Evolutionary conservation across 208 protist genomes (phyloP).

Genomic region (Leishmania guyanensis): DNA sequence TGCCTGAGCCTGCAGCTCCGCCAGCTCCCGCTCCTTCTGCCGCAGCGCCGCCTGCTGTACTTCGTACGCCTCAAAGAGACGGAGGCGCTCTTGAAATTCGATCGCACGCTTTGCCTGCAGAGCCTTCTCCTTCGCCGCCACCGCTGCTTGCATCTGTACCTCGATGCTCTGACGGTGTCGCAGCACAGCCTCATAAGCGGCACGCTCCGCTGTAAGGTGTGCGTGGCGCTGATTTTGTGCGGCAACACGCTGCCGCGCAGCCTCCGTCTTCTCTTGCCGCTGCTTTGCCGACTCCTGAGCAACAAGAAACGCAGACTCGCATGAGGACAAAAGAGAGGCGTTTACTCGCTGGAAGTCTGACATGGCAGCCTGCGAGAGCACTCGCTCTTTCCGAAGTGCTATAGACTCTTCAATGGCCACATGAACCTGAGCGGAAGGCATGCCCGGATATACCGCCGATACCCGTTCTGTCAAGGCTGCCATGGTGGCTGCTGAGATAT

Average conservation of each 20-base stretch:
- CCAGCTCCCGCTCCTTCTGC: constrained; percentile 52
- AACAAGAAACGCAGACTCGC: constrained; percentile 42
- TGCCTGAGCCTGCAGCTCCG: constrained; percentile 35
- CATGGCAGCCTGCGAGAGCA: constrained; percentile 21
- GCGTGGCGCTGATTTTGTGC: constrained; percentile 34
- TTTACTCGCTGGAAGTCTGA: constrained; percentile 30
- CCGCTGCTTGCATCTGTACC: constrained; percentile 23
- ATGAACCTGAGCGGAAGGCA: constrained; percentile 19
- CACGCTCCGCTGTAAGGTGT: constrained; percentile 31
- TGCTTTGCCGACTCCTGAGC: constrained; percentile 19
- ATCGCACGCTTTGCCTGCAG: constrained; percentile 34
- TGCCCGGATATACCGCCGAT: constrained; percentile 18
- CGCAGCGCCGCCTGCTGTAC: constrained; percentile 34
- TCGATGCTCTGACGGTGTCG: constrained; percentile 32
- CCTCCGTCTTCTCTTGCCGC: constrained; percentile 27
- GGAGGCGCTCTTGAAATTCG: constrained; percentile 73
- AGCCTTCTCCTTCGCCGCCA: constrained; percentile 26
- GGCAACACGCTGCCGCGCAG: constrained; percentile 31
- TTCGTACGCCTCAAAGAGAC: constrained; percentile 46
- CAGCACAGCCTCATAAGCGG: constrained; percentile 44
- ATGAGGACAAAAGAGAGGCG: constrained; percentile 28
- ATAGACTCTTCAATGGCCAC: constrained; percentile 30
- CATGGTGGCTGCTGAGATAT: constrained; percentile 14
- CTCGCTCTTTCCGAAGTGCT: constrained; percentile 16
- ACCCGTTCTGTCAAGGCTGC: constrained; percentile 30